Base-by-base conservation (phyloP, 176 grass and related monocot species). In the Aechmea fasciata region DNA sequence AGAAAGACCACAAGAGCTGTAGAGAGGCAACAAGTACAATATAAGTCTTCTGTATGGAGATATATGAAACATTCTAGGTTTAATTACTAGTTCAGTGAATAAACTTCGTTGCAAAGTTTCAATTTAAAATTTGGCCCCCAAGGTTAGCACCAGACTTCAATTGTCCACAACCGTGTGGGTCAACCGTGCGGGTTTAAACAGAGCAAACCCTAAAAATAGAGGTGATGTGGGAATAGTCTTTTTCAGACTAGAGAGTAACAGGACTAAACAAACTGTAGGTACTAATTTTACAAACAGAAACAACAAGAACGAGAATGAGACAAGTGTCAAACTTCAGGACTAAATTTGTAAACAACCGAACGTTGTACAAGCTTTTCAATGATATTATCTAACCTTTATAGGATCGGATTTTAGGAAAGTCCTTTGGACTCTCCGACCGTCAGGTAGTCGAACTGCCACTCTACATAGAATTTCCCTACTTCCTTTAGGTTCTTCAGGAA, bases 1-100 rank as follows among this genome's bases (percentile, higher is more conserved):
- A 99, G 69, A 94, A 84, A 23, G 95, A 94, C 95, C 95, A 99
- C 57, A 99, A 75, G 48, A 94, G 75, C 90, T 99, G 79, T 66
- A 73, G 11, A 9, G 14, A 52, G 11, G 8, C 4, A n/a, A 55
- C n/a, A 20, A 7, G 4, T 41, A 41, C 33, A 41, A 41, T 41
- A 5, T 41, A 41, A 41, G 33, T 7, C 3, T 41, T 41, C 33
- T 41, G 33, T 7, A 41, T 0, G 33, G 33, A 41, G 33, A 41
- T 41, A 5, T 41, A 7, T 41, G 33, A 41, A 41, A 41, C 33
- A 41, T 41, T 41, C 33, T 41, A 41, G 33, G 33, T 3, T 41
- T 41, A 6, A 41, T 41, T 41, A 41, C 33, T 6, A 41, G 0
- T 41, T 33, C 5, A 1, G 33, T 41, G 5, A 5, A 5, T 41